Base-by-base conservation (phyloP, 768 basidiomycete genomes). In the Hysterangium stoloniferum region DNA sequence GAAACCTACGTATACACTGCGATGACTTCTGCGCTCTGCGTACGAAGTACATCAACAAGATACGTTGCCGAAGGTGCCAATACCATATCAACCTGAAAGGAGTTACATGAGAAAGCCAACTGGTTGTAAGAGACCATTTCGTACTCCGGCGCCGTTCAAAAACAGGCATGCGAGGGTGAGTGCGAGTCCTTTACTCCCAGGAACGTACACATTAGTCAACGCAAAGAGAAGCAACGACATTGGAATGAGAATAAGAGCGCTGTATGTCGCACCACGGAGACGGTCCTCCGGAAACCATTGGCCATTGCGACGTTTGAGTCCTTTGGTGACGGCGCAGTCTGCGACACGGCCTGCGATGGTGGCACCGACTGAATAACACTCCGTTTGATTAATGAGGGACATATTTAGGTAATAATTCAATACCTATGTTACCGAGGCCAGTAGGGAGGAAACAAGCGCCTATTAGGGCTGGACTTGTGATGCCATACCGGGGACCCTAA, bases 211-310 rank as follows among this genome's bases (percentile, higher is more conserved):
- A 12, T 72, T 78, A n/a, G 73, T 58, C 2, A 83, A 54, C 1
- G 82, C 82, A 0, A 69, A 71, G 0, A 64, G 44, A 0, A 77
- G 59, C 2, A 80, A 61, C 1, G 81, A 76, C 1, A 80, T 22
- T 0, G 84, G 86, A 3, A 75, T 66, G 25, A 84, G 64, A 15
- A 76, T 28, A 0, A 71, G 63, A 3, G 70, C 71, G 7, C 77
- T 76, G 5, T 69, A 56, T 29, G 78, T 59, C 1, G 74, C 66
- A 1, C 71, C 80, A 1, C 78, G 71, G 22, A 86, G 69, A 4
- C 84, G 76, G 55, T 84, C 85, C 61, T 87, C 83, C 0, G 83
- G 83, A 36, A 77, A 73, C 80, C 79, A 84, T 1, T 67, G 57
- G 1, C 81, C 82, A 0, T 70, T 71, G 20, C 82, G 74, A 4